Percentiles rank a stretch among this genome's conserved stretches.
Conservation (phyloP, 306 rosid species). For the Pterocarpus santalinus region DNA sequence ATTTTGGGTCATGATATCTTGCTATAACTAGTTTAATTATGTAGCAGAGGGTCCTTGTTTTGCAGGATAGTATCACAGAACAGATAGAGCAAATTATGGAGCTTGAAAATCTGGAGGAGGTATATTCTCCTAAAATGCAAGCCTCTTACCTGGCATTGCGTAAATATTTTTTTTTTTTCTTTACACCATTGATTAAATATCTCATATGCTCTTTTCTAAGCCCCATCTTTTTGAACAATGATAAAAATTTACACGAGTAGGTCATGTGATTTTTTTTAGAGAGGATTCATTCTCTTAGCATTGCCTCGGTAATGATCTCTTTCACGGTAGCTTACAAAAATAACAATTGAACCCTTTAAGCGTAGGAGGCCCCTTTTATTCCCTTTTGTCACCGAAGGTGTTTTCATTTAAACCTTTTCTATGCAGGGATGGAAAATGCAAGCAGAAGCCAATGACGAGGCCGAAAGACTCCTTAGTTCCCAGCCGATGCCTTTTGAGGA, state of each 20-base stretch:
- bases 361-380: too few species aligned
- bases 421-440: constrained; percentile 83
- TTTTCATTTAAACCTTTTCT: constrained; percentile 7
- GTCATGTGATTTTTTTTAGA: too few species aligned
- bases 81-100: constrained; percentile 95
- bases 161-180: neutral
- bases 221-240: too few species aligned
- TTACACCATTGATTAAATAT: too few species aligned
- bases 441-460: constrained; percentile 94
- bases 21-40: constrained; percentile 25
- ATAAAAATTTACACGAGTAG: too few species aligned
- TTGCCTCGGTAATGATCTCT: neutral
- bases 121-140: constrained; percentile 46
- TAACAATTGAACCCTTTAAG: neutral
- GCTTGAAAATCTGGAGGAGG: constrained; percentile 98
- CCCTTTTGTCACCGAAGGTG: too few species aligned
- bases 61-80: constrained; percentile 84
- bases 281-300: too few species aligned
- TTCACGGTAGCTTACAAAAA: constrained; percentile 22
- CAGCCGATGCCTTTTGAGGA: constrained; percentile 68
- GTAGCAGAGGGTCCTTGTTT: constrained; percentile 40
- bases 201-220: neutral
- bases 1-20: constrained; percentile 39
- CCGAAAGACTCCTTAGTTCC: constrained; percentile 88
- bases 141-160: constrained; percentile 19